Evolutionary conservation across 805 yeast species (phyloP).

Genomic region (Spathaspora passalidarum): DNA sequence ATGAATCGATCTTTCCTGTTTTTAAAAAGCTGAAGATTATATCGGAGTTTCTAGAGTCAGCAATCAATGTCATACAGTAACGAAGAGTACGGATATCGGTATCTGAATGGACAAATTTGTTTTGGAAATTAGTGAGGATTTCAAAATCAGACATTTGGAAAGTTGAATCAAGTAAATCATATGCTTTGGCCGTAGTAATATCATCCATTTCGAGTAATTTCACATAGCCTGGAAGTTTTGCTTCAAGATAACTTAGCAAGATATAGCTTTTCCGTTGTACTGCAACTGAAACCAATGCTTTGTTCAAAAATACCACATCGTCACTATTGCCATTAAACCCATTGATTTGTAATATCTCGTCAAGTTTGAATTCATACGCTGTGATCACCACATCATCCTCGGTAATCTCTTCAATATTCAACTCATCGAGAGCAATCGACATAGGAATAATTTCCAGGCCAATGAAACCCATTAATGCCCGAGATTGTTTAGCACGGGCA

Average conservation of each 20-base stretch:
- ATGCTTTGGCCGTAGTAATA: slow-evolving; percentile 34
- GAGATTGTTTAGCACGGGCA: slow-evolving; percentile 23
- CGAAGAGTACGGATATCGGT: slow-evolving; percentile 54
- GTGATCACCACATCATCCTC: slow-evolving; percentile 68
- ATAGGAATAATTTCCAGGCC: slow-evolving; percentile 32
- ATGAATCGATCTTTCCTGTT: slow-evolving; percentile 59
- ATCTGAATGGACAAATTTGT: slow-evolving; percentile 23
- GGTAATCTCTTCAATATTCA: slow-evolving; percentile 40
- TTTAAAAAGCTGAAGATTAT: slow-evolving; percentile 54
- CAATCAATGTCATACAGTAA: slow-evolving; percentile 55
- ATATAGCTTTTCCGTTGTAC: slow-evolving; percentile 52
- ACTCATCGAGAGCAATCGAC: slow-evolving; percentile 30
- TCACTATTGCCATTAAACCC: slow-evolving; percentile 31
- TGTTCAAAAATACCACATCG: slow-evolving; percentile 38
- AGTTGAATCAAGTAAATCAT: slow-evolving; percentile 45
- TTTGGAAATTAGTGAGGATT: slow-evolving; percentile 51
- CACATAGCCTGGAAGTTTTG: slow-evolving; percentile 32
- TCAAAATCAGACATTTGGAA: slow-evolving; percentile 52
- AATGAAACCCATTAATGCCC: slow-evolving; percentile 19
- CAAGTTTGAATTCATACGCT: slow-evolving; percentile 63
- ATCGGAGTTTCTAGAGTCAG: slow-evolving; percentile 51
- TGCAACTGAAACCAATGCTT: slow-evolving; percentile 65
- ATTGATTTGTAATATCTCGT: slow-evolving; percentile 42
- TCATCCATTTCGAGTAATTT: slow-evolving; percentile 8
- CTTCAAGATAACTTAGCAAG: slow-evolving; percentile 54